Conservation (phyloP, 179 eudicot genomes). For the Vitellaria paradoxa region DNA sequence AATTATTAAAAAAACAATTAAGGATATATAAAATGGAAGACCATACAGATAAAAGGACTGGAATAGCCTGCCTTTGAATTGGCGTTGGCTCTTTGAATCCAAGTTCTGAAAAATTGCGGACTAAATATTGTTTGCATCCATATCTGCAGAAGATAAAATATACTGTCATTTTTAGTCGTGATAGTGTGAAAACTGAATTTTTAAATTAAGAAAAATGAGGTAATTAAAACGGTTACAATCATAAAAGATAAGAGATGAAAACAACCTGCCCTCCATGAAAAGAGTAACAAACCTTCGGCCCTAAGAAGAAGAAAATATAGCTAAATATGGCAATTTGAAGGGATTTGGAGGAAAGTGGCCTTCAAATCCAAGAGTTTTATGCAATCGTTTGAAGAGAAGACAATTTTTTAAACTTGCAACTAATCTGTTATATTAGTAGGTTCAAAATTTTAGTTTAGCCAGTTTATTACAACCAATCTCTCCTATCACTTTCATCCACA, state of each 20-base stretch:
- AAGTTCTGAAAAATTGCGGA: conserved; percentile 74
- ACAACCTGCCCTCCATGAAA: not conserved
- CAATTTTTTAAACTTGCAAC: not conserved
- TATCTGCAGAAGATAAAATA: conserved; percentile 41
- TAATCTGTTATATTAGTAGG: not conserved
- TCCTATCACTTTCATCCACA: no score
- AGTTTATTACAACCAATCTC: no score
- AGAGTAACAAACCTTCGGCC: not conserved
- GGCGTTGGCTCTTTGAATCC: conserved; percentile 93
- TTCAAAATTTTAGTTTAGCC: no score
- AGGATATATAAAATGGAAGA: conserved; percentile 32
- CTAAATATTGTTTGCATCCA: conserved; percentile 64
- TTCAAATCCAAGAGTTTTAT: conserved; percentile 7
- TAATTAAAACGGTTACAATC: not conserved
- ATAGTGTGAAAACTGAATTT: not conserved
- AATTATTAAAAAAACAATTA: conserved; percentile 12
- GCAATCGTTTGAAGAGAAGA: not conserved
- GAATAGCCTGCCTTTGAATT: conserved; percentile 99
- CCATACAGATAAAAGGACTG: conserved; percentile 95
- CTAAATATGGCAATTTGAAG: not conserved
- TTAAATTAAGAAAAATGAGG: not conserved
- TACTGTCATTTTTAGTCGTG: not conserved
- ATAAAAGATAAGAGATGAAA: not conserved
- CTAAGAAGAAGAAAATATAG: not conserved
- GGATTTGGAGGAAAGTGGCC: not conserved